Evolutionary conservation across 2,329 filamentous ascomycete genomes (phyloP), one percentile per base, ranked within the genome.

Genomic region (Verticillium longisporum): DNA sequence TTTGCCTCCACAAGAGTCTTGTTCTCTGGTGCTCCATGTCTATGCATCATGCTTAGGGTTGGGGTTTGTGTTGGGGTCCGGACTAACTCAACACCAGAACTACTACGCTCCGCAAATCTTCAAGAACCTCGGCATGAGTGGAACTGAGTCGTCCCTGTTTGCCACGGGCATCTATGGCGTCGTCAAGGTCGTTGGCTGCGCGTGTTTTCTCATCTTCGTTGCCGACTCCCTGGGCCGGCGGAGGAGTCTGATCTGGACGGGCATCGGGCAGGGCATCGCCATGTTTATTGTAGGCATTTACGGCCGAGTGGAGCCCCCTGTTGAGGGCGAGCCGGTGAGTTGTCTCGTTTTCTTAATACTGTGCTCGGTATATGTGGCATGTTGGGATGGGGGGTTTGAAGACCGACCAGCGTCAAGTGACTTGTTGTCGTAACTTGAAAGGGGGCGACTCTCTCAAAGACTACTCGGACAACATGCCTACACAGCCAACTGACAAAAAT

Each of bases 231-330:
- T 91, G 1, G 89, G 89, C 26, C 83, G 89, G 61, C 77, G 87
- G 15, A 73, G 71, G 63, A 79, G 82, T 66, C 76, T 90, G 21
- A 75, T 89, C 15, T 88, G 84, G 83, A 89, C 86, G 1, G 85
- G 83, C 9, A 80, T 83, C 59, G 85, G 83, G 1, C 84, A 88
- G 74, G 86, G 80, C 9, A 64, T 80, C 15, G 80, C 83, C 65
- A 88, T 91, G 84, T 84, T 86, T 72, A 86, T 90, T 69, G 85
- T 91, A 62, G 88, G 87, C n/a, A 79, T 89, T 60, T 91, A 90
- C 68, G 83, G 89, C 57, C 80, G 86, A 50, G 81, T 87, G 60
- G 75, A 81, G 61, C 84, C 86, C 0, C 88, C 88, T 0, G 69
- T 83, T 2, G 67, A 71, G 3, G 84, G 81, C 11, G 68, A 76